Conservation (phyloP, 2,329 filamentous ascomycete species). For the Leptosphaerulina australis region DNA sequence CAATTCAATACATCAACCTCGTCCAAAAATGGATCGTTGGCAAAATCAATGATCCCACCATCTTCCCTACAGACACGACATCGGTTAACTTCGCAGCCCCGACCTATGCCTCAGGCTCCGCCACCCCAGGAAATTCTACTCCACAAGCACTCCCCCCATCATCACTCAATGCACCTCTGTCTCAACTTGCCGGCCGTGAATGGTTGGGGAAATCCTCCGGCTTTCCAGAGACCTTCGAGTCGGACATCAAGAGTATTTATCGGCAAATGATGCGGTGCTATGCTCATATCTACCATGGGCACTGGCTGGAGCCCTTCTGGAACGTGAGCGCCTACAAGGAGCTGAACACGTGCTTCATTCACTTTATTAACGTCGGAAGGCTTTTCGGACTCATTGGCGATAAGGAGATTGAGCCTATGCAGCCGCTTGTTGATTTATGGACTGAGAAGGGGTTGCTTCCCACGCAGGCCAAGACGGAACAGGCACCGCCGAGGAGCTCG, state of each 20-base stretch:
- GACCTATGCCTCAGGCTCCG: constrained; percentile 61
- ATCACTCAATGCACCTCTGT: constrained; percentile 60
- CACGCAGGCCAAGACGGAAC: constrained; percentile 28
- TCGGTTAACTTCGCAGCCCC: constrained; percentile 69
- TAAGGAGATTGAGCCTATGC: constrained; percentile 93
- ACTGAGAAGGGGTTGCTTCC: constrained; percentile 87
- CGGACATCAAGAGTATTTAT: constrained; percentile 77
- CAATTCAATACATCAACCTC: constrained; percentile 90
- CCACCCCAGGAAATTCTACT: constrained; percentile 50
- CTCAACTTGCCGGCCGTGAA: constrained; percentile 68
- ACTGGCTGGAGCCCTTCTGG: constrained; percentile 60
- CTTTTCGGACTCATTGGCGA: constrained; percentile 79
- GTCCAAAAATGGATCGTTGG: constrained; percentile 97
- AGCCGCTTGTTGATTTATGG: constrained; percentile 91
- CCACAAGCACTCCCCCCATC: constrained; percentile 55
- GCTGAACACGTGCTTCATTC: constrained; percentile 61
- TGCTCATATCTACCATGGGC: constrained; percentile 59
- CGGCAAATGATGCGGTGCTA: constrained; percentile 63
- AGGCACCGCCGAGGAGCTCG: constrained; percentile 25
- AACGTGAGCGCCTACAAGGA: constrained; percentile 56
- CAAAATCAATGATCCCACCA: constrained; percentile 87
- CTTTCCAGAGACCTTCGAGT: constrained; percentile 59
- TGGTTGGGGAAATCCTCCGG: constrained; percentile 93
- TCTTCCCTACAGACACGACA: constrained; percentile 87
- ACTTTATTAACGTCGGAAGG: constrained; percentile 69